Evolutionary conservation across 2,329 filamentous ascomycete genomes (phyloP).

Genomic region (Emmonsiellopsis sp.): DNA sequence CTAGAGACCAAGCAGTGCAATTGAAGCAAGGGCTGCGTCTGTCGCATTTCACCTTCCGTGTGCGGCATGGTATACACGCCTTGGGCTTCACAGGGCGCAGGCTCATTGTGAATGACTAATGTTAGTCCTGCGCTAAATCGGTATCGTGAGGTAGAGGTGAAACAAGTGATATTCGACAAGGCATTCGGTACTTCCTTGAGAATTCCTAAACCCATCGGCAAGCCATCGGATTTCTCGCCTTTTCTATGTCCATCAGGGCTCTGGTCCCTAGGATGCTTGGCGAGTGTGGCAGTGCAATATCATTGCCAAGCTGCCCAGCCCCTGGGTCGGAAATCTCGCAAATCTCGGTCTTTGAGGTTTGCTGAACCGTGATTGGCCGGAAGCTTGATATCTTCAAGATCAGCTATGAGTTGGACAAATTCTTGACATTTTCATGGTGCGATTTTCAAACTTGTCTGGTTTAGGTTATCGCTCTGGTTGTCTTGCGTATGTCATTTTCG

Average conservation of each 20-base stretch:
- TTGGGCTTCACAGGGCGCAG: slow-evolving; percentile 6
- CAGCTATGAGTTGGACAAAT: neutral
- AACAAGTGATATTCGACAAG: neutral
- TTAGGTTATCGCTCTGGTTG: no score
- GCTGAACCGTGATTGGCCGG: neutral
- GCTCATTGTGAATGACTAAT: neutral
- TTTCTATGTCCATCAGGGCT: neutral
- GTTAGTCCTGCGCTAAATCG: no score
- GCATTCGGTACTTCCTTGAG: no score
- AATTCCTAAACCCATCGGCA: neutral
- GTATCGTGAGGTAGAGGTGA: neutral
- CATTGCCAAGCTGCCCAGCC: neutral
- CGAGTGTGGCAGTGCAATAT: neutral
- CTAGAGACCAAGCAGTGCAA: slow-evolving; percentile 12
- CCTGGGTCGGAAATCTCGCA: slow-evolving; percentile 8
- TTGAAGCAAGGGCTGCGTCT: slow-evolving; percentile 18
- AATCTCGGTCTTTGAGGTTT: slow-evolving; percentile 9
- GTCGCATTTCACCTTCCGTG: slow-evolving; percentile 22
- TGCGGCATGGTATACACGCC: slow-evolving; percentile 18
- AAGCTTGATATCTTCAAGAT: neutral
- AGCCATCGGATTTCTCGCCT: neutral
- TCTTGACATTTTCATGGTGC: neutral
- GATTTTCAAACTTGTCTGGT: no score
- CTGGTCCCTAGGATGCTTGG: neutral
- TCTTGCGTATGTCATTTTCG: no score